These are phyloP conservation scores for Populus nigra DNA, from an alignment of 345 rosid genomes.

Conservation along the genomic window DNA sequence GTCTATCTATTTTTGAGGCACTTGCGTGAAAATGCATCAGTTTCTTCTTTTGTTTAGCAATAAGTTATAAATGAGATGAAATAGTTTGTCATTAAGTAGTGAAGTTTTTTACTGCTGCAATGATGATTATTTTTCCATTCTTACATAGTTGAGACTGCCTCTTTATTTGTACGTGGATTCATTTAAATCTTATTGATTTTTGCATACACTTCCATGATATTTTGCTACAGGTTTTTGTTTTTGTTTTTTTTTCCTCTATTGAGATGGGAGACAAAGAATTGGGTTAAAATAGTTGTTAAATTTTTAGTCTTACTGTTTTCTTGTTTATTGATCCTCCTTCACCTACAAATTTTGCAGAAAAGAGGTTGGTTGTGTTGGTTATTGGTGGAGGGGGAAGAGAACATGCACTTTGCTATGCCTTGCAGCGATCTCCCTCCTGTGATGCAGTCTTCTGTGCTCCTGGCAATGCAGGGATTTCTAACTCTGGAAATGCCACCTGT, in stretches of 20 bases:
- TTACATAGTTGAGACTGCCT: too few relatives aligned
- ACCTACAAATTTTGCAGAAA: constrained; percentile 35
- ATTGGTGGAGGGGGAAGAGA: constrained; percentile 98
- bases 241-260: not conserved
- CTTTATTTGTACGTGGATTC: not conserved
- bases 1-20: too few relatives aligned
- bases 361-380: constrained; percentile 70
- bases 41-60: too few relatives aligned
- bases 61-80: too few relatives aligned
- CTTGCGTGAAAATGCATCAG: too few relatives aligned
- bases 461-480: constrained; percentile 85
- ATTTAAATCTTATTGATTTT: not conserved
- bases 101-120: too few relatives aligned
- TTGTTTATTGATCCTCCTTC: not conserved
- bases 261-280: not conserved
- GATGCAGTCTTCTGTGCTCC: constrained; percentile 82
- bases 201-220: not conserved
- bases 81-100: too few relatives aligned
- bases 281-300: not conserved
- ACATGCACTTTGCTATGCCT: constrained; percentile 82
- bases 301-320: not conserved
- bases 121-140: too few relatives aligned
- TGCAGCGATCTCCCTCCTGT: constrained; percentile 73
- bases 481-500: constrained; percentile 79
- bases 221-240: not conserved